Conservation (phyloP, 2,329 filamentous ascomycete genomes). For the Colletotrichum australisinense region DNA sequence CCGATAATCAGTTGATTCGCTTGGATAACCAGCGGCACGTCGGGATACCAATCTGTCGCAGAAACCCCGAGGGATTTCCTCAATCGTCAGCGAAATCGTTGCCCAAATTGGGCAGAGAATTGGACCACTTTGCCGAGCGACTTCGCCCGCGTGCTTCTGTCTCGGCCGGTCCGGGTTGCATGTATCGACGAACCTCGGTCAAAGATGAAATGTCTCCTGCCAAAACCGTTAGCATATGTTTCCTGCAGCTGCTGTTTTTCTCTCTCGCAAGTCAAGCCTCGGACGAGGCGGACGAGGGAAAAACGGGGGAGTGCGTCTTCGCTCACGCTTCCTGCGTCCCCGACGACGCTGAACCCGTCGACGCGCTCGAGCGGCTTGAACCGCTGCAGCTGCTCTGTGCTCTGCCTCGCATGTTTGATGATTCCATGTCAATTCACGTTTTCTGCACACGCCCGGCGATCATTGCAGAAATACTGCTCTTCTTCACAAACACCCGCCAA, state of each 20-base stretch:
- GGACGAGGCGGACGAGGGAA: too few species aligned
- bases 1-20: slow-evolving; percentile 33
- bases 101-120: neutral
- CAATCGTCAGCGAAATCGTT: neutral
- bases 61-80: neutral
- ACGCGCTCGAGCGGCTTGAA: slow-evolving; percentile 24
- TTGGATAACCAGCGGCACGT: slow-evolving; percentile 32
- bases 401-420: slow-evolving; percentile 22
- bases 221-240: neutral
- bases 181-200: slow-evolving; percentile 24
- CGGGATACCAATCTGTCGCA: slow-evolving; percentile 23
- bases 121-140: neutral
- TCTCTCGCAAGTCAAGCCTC: neutral
- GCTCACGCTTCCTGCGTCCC: neutral
- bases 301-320: neutral
- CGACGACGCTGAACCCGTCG: neutral
- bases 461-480: neutral
- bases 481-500: too few species aligned
- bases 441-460: neutral
- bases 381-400: slow-evolving; percentile 28
- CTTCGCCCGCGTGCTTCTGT: neutral
- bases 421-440: neutral
- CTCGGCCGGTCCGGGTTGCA: neutral
- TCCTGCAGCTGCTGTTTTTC: too few species aligned
- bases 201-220: slow-evolving; percentile 30